These are phyloP conservation scores for Aspergillus steynii DNA, from an alignment of 495 filamentous ascomycete species.

Conservation along the genomic window DNA sequence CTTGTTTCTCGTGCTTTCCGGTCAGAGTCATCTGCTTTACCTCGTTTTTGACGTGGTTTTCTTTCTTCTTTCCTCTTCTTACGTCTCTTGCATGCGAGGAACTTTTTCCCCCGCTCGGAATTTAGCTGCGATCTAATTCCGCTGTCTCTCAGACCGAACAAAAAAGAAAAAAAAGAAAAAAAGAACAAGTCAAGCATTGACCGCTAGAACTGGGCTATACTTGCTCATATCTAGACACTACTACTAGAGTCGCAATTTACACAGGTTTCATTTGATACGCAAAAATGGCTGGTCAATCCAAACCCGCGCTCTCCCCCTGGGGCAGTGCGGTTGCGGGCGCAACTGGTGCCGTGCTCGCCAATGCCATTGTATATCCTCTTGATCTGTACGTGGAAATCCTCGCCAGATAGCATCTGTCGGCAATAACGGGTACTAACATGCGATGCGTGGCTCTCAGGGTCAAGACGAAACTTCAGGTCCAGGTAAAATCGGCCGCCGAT, in stretches of 20 bases:
- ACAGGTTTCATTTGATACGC: background rate
- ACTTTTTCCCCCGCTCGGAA: constrained; percentile 5
- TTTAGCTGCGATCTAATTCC: constrained; percentile 4
- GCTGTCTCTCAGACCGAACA: constrained; percentile 1
- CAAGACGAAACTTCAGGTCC: constrained; percentile 96
- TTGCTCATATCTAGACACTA: background rate
- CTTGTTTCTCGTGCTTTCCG: background rate
- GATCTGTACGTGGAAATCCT: constrained; percentile 72
- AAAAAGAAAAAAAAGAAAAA: background rate
- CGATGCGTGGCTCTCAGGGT: constrained; percentile 55
- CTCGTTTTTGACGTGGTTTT: background rate
- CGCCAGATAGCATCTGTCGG: background rate
- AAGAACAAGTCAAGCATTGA: background rate
- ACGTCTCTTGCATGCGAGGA: background rate
- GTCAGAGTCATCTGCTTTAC: background rate
- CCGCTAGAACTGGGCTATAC: background rate
- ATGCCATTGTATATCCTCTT: constrained; percentile 93
- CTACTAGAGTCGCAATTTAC: background rate
- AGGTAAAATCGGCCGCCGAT: constrained; percentile 64
- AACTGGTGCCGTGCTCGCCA: constrained; percentile 90
- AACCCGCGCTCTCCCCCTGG: constrained; percentile 86
- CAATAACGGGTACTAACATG: constrained; percentile 12
- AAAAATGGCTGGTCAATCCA: constrained; percentile 78
- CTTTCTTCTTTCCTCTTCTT: constrained; percentile 1
- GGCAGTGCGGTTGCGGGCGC: constrained; percentile 89